Conservation (phyloP, 768 basidiomycete genomes). For the Candolleomyces efflorescens region DNA sequence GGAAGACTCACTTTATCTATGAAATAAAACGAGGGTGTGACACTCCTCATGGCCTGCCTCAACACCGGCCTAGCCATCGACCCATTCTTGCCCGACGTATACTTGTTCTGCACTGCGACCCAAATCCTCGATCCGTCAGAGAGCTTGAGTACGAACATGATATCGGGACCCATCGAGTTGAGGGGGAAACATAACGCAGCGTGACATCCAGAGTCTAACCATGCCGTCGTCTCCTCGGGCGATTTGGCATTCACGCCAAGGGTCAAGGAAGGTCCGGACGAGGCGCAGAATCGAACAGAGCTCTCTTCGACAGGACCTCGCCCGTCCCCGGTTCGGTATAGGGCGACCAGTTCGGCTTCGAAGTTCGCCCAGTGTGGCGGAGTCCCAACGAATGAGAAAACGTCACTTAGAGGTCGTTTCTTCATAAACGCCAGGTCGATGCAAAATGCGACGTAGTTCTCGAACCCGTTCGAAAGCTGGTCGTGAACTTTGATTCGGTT, state of each 20-base stretch:
- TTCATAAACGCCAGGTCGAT: conserved; percentile 34
- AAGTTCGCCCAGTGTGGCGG: conserved; percentile 33
- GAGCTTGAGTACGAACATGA: conserved; percentile 35
- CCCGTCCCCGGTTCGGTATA: conserved; percentile 23
- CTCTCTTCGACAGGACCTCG: conserved; percentile 23
- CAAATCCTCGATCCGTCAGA: conserved; percentile 31
- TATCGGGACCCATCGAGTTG: conserved; percentile 37
- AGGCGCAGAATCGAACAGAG: conserved; percentile 21
- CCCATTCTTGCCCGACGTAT: conserved; percentile 28
- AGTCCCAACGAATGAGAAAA: conserved; percentile 31
- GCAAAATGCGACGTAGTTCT: conserved; percentile 41
- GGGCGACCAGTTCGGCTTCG: conserved; percentile 32
- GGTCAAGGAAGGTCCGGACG: conserved; percentile 31
- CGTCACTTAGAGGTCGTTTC: conserved; percentile 23
- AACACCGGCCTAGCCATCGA: conserved; percentile 24
- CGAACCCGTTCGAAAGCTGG: conserved; percentile 36
- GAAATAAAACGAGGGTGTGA: conserved; percentile 39
- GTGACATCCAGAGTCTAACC: conserved; percentile 28
- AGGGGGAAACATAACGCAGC: conserved; percentile 39
- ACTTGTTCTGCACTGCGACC: conserved; percentile 42
- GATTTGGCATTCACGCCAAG: conserved; percentile 36
- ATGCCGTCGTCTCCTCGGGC: conserved; percentile 26
- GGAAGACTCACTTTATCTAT: conserved; percentile 30
- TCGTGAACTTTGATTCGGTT: conserved; percentile 29
- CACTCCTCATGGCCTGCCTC: conserved; percentile 34